A percentile compares a stretch with the other conserved stretches of the same genome.
phyloP scores from a whole-genome alignment of 371 early-diverging fungal genomes.

The Umbelopsis sp. region DNA sequence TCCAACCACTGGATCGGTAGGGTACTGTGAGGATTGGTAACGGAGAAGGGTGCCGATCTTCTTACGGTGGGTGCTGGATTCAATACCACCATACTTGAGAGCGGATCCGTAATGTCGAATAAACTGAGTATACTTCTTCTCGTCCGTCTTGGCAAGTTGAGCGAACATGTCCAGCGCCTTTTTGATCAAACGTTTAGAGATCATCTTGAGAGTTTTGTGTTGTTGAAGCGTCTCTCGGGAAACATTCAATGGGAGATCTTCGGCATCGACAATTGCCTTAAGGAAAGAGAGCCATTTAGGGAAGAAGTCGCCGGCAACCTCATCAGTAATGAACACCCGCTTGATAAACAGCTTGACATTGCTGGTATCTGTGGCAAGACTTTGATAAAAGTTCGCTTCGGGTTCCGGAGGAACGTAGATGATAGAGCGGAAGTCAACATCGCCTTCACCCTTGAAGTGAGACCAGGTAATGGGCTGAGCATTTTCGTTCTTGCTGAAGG shows the following conservation, averaged over 20 bases:
- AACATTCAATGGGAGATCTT: constrained; percentile 95
- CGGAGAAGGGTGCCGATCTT: constrained; percentile 83
- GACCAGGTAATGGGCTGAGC: constrained; percentile 70
- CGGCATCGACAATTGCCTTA: constrained; percentile 89
- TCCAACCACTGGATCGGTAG: constrained; percentile 56
- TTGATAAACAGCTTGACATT: constrained; percentile 91
- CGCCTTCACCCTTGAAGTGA: constrained; percentile 89
- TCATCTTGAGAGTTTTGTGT: constrained; percentile 74
- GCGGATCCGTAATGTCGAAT: constrained; percentile 71
- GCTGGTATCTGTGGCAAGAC: constrained; percentile 51
- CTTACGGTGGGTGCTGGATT: constrained; percentile 69
- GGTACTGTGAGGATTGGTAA: constrained; percentile 72
- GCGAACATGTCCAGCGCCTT: constrained; percentile 89
- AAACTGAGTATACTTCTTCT: constrained; percentile 75
- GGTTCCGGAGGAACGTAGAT: constrained; percentile 83
- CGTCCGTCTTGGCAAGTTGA: constrained; percentile 69
- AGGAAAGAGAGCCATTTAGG: constrained; percentile 76
- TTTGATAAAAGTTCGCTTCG: constrained; percentile 72
- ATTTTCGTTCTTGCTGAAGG: constrained; percentile 71
- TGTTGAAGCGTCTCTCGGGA: constrained; percentile 96
- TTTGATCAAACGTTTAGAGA: constrained; percentile 84
- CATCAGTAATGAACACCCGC: constrained; percentile 96
- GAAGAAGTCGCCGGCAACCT: constrained; percentile 70
- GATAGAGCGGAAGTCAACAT: constrained; percentile 82
- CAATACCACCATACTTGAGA: constrained; percentile 87